Evolutionary conservation across 495 filamentous ascomycete species (phyloP).

Genomic region (Parathielavia appendiculata): DNA sequence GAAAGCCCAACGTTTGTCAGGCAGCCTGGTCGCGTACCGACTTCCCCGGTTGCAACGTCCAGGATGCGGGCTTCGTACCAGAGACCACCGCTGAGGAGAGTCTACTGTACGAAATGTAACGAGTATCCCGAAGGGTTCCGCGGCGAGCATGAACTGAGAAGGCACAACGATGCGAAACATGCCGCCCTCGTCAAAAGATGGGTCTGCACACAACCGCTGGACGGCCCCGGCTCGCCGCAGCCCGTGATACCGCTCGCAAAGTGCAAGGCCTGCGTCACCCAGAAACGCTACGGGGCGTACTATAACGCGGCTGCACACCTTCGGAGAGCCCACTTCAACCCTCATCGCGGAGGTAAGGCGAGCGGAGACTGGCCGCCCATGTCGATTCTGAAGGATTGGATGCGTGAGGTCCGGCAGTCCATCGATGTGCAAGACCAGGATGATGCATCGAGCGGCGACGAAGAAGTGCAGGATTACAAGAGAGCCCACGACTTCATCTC

Average conservation of each 20-base stretch:
- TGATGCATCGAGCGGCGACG: constrained; percentile 43
- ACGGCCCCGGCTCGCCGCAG: constrained; percentile 40
- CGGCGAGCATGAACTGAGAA: constrained; percentile 86
- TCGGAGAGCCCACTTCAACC: constrained; percentile 78
- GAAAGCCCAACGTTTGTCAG: constrained; percentile 43
- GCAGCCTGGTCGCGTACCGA: constrained; percentile 34
- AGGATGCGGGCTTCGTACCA: constrained; percentile 68
- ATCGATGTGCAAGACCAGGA: constrained; percentile 46
- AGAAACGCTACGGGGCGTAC: constrained; percentile 87
- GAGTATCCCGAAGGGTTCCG: constrained; percentile 85
- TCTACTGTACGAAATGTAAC: constrained; percentile 71
- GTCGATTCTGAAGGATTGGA: constrained; percentile 80
- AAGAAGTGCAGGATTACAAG: constrained; percentile 40
- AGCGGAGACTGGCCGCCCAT: constrained; percentile 83
- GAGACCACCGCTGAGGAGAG: constrained; percentile 71
- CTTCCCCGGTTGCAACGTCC: constrained; percentile 37
- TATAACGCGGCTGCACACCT: constrained; percentile 96
- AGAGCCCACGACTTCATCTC: constrained; percentile 38
- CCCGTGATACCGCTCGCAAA: constrained; percentile 67
- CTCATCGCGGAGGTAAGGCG: constrained; percentile 75
- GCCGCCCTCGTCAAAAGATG: constrained; percentile 67
- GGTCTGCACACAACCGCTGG: constrained; percentile 57
- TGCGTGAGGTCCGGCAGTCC: constrained; percentile 62
- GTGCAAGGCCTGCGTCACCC: constrained; percentile 79
- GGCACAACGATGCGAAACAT: constrained; percentile 82